phyloP scores from a whole-genome alignment of 2,329 filamentous ascomycete genomes.

The Dothideomycetes sp. region DNA sequence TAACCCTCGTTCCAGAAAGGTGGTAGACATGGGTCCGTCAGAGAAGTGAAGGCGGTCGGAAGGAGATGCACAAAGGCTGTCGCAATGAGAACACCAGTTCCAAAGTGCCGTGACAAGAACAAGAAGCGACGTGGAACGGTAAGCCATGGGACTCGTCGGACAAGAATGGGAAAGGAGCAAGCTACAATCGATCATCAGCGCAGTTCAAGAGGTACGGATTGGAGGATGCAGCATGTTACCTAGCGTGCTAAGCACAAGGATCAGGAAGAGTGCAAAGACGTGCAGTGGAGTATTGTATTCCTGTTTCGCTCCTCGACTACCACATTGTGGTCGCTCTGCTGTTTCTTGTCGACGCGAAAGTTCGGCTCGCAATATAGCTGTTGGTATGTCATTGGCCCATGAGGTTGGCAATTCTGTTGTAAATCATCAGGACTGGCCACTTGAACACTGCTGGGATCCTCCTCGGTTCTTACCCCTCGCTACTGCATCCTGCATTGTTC shows the following conservation, averaged over 20 bases:
- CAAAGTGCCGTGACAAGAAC: conserved; percentile 49
- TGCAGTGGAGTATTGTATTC: conserved; percentile 46
- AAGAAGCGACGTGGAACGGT: conserved; percentile 48
- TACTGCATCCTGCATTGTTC: neutral
- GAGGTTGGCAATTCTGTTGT: neutral
- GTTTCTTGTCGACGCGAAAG: conserved; percentile 35
- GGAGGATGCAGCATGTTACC: conserved; percentile 24
- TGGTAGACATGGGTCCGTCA: conserved; percentile 58
- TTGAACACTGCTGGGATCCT: no score
- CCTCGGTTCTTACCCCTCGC: neutral
- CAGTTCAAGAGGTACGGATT: no score
- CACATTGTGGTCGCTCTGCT: conserved; percentile 37
- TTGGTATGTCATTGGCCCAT: conserved; percentile 30
- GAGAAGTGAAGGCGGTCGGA: conserved; percentile 49
- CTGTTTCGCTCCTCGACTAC: conserved; percentile 34
- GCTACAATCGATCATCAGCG: conserved; percentile 24
- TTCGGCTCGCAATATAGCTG: conserved; percentile 36
- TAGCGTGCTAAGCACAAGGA: conserved; percentile 43
- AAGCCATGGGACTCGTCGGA: conserved; percentile 47
- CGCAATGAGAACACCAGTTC: conserved; percentile 45
- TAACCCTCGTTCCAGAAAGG: conserved; percentile 72
- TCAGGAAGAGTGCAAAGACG: conserved; percentile 47
- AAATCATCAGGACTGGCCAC: no score
- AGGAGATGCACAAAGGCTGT: conserved; percentile 50
- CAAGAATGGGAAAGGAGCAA: conserved; percentile 51